Conservation (phyloP, 345 rosid species). For the Carallia brachiata region DNA sequence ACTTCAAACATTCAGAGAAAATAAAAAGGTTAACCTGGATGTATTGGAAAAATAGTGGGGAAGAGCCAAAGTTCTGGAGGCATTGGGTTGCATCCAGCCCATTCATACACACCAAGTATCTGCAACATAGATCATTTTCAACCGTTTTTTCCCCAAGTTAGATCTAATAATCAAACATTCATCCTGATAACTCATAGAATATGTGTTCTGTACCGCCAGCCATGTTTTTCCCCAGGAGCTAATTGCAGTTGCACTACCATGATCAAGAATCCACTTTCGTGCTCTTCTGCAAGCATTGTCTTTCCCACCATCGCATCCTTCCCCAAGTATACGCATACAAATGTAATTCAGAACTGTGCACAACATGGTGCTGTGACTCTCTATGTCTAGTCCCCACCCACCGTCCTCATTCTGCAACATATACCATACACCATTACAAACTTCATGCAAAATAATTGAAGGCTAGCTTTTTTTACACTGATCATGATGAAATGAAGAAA, state of each 20-base stretch:
- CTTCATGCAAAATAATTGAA: too few species aligned
- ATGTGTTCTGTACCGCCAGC: constrained; percentile 18
- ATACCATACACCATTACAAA: too few species aligned
- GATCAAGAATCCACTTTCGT: too few species aligned
- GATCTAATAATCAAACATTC: too few species aligned
- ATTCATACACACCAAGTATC: constrained; percentile 22
- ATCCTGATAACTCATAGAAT: too few species aligned
- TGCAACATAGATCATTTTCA: background rate
- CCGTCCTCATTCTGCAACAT: constrained; percentile 23
- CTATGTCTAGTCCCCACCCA: constrained; percentile 28
- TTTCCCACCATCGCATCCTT: too few species aligned
- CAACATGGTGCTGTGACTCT: constrained; percentile 30
- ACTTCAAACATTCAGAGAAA: too few species aligned
- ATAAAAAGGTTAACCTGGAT: constrained; percentile 6
- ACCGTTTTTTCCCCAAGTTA: too few species aligned
- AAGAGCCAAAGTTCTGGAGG: constrained; percentile 28
- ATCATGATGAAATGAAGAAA: too few species aligned
- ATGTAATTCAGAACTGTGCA: constrained; percentile 23
- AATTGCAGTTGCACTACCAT: too few species aligned
- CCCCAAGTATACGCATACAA: constrained; percentile 16
- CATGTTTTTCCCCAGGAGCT: constrained; percentile 13
- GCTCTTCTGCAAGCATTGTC: too few species aligned
- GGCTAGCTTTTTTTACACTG: too few species aligned
- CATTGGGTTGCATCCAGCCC: constrained; percentile 25
- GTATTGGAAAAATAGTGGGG: constrained; percentile 9